phyloP scores from a whole-genome alignment of 2,329 filamentous ascomycete species.

The Apiospora koreana region DNA sequence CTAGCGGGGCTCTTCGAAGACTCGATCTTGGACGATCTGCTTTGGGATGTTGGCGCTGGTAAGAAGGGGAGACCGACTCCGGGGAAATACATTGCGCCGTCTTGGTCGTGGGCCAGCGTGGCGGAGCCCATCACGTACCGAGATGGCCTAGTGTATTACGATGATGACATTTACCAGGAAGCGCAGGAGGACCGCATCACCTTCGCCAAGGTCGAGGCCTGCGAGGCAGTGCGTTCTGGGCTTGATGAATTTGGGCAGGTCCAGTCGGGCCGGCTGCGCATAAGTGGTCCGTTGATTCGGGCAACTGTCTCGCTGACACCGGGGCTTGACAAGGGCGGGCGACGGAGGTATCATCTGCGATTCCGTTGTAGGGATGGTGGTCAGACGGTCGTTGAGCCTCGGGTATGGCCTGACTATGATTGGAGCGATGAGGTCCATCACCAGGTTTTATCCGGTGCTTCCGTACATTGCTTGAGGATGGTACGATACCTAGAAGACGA shows the following conservation, averaged over 20 bases:
- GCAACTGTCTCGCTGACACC: neutral
- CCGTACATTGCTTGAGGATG: neutral
- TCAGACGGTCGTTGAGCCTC: neutral
- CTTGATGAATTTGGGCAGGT: slow-evolving; percentile 11
- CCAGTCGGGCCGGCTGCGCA: neutral
- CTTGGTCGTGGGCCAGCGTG: neutral
- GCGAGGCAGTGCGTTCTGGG: neutral
- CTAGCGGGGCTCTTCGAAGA: neutral
- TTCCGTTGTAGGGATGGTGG: neutral
- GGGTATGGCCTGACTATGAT: neutral
- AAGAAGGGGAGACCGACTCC: neutral
- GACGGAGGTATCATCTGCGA: neutral
- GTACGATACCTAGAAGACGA: neutral
- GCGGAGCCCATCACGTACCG: neutral
- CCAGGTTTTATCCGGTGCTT: neutral
- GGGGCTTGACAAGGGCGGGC: neutral
- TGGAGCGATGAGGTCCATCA: neutral
- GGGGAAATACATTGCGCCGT: neutral
- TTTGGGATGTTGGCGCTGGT: neutral
- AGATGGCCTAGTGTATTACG: neutral
- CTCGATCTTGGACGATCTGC: neutral
- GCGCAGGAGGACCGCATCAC: neutral
- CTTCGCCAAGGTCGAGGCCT: neutral
- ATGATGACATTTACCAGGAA: neutral
- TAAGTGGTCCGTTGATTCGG: neutral